Base-by-base conservation (phyloP, 371 early-diverging fungal species). In the Circinella minor region DNA sequence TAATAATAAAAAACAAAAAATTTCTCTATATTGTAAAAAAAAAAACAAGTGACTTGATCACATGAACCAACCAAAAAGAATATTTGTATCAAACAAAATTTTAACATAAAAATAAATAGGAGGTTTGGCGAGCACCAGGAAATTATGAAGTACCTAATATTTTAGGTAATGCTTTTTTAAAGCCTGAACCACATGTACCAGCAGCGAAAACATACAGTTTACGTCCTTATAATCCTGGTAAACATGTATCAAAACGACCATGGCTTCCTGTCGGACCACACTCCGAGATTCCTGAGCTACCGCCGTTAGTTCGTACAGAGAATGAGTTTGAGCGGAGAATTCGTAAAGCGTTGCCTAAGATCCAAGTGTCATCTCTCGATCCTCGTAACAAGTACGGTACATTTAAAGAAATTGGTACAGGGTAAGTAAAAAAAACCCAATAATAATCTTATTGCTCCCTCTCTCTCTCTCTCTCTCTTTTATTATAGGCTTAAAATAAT, bases 371-470 rank as follows among this genome's bases (percentile, higher is more conserved):
- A 11, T 74, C 80, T 10, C 66, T 79, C 13, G 81, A 85, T 66
- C 85, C 85, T 8, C 71, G 74, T 43, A 78, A 78, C 72, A 77
- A 81, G 70, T 85, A 85, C 49, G 77, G 70, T 36, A 74, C 73
- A 9, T 82, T 82, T 46, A 78, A 79, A 60, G 85, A 85, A 63
- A 79, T 85, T n/a, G 85, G 85, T 65, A 85, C 85, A 63, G 85
- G 83, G 82, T 82, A 71, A 77, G 67, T 49, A 15, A 18, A 27
- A 27, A 27, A 27, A 27, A 27, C 0, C 27, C 27, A 27, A 27
- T 27, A 27, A 2, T 27, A 27, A 27, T 63, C 47, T 63, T 63
- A n/a, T n/a, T n/a, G n/a, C n/a, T n/a, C n/a, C n/a, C 27, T 47
- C 43, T 65, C 37, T 49, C 65, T 14, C 51, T 48, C 6, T 11